phyloP scores from a whole-genome alignment of 1,284 basidiomycete species.

The Tilletia setariae region DNA sequence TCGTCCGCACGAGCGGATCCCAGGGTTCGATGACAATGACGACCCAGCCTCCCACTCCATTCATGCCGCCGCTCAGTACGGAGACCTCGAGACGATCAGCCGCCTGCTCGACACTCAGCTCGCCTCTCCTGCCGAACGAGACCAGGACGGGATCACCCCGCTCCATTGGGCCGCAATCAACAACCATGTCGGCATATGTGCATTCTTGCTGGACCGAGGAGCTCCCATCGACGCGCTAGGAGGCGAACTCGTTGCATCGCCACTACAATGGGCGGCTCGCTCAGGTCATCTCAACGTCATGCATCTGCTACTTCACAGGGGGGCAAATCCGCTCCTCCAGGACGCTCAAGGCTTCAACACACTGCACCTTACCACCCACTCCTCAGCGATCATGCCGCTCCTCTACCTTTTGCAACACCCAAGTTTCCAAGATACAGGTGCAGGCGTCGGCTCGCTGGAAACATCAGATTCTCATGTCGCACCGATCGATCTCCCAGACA shows the following conservation, averaged over 20 bases:
- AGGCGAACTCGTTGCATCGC: constrained; percentile 90
- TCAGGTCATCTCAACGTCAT: constrained; percentile 94
- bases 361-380: constrained; percentile 90
- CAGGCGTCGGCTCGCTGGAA: constrained; percentile 37
- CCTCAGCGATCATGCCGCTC: constrained; percentile 86
- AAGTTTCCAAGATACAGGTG: constrained; percentile 56
- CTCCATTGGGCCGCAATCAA: constrained; percentile 97
- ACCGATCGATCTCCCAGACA: constrained; percentile 59
- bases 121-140: constrained; percentile 73
- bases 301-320: constrained; percentile 79
- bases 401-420: constrained; percentile 80
- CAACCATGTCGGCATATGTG: constrained; percentile 62
- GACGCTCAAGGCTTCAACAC: constrained; percentile 97
- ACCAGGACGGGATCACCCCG: constrained; percentile 86
- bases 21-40: constrained; percentile 10
- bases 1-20: constrained; percentile 9
- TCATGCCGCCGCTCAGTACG: constrained; percentile 81
- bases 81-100: constrained; percentile 70
- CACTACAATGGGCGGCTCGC: constrained; percentile 93
- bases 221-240: constrained; percentile 91
- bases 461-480: not conserved
- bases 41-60: constrained; percentile 58
- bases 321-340: constrained; percentile 83
- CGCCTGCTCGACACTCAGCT: constrained; percentile 70
- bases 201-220: constrained; percentile 74